These are phyloP conservation scores for Malus orientalis DNA, from an alignment of 306 rosid species.

Conservation along the genomic window DNA sequence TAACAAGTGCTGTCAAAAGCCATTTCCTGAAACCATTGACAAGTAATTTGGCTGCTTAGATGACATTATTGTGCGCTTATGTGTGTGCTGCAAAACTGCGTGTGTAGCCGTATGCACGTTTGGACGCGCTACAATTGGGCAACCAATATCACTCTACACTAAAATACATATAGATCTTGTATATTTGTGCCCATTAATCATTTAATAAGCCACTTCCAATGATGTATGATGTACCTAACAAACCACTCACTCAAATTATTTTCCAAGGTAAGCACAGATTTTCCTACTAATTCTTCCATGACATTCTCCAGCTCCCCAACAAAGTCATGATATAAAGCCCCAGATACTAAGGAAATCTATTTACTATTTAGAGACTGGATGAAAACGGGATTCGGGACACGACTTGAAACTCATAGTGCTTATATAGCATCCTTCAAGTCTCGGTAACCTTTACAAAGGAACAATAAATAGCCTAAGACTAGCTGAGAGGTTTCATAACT, in stretches of 20 bases:
- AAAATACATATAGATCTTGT: not conserved
- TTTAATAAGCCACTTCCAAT: not conserved
- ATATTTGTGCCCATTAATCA: not conserved
- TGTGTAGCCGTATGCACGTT: not conserved
- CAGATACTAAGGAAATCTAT: not conserved
- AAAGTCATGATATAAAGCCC: not conserved
- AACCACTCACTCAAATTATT: not conserved
- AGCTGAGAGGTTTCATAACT: not conserved
- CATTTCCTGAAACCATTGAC: not conserved
- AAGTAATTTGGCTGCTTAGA: not conserved
- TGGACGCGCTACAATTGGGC: not conserved
- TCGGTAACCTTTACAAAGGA: not conserved
- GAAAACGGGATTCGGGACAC: not conserved
- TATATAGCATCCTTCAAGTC: not conserved
- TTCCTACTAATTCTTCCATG: not conserved
- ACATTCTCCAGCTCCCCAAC: not conserved
- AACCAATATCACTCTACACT: not conserved
- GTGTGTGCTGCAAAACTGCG: not conserved
- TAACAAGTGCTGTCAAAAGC: not conserved
- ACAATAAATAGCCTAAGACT: not conserved
- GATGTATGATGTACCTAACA: not conserved
- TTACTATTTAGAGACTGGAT: not conserved
- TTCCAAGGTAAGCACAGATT: not conserved
- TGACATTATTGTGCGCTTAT: not conserved
- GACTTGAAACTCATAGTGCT: not conserved